Base-by-base conservation (phyloP, 768 basidiomycete genomes). In the Phlegmacium glaucopus region DNA sequence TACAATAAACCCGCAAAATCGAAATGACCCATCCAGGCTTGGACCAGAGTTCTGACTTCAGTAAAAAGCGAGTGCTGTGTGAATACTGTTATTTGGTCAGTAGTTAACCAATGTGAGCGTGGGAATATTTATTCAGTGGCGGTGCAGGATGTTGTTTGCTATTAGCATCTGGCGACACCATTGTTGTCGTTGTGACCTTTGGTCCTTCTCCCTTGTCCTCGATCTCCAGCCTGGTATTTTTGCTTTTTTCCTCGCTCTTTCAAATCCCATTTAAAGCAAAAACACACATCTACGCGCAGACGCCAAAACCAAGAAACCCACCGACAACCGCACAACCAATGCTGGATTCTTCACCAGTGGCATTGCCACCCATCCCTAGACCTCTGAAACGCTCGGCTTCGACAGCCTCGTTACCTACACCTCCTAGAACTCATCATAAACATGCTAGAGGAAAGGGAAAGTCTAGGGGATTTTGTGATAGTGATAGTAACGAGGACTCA, bases 331-430 rank as follows among this genome's bases (percentile, higher is more conserved):
- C 9, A 32, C n/a, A 34, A 34, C 32, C n/a, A 10, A 59, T 57
- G 57, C 55, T 55, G 27, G 57, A 61, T n/a, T 48, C 54, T 4
- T 57, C 54, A 22, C 51, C 60, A 42, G 55, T 48, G 40, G 49
- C 45, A 16, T 45, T 70, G 4, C 65, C 64, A n/a, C 62, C 61
- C 13, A 41, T 59, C 16, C 62, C 65, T 32, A 72, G 69, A 34
- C 67, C 72, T 12, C 67, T 83, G 40, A 84, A 84, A 63, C 80
- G 83, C 16, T 81, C 81, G 13, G 79, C 82, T 18, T 86, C 84
- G 13, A 72, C 79, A 35, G 79, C 77, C 26, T 82, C 82, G 4
- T 70, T 87, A 17, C 83, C 82, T 30, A 87, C 85, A 0, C 85
- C 84, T 16, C 85, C 85, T 0, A 67, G 78, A 25, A 85, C 83